A percentile compares a stretch with the other conserved stretches of the same genome.
Evolutionary conservation across 331 rosid species (phyloP).

Genomic region (Prunus yedoensis): DNA sequence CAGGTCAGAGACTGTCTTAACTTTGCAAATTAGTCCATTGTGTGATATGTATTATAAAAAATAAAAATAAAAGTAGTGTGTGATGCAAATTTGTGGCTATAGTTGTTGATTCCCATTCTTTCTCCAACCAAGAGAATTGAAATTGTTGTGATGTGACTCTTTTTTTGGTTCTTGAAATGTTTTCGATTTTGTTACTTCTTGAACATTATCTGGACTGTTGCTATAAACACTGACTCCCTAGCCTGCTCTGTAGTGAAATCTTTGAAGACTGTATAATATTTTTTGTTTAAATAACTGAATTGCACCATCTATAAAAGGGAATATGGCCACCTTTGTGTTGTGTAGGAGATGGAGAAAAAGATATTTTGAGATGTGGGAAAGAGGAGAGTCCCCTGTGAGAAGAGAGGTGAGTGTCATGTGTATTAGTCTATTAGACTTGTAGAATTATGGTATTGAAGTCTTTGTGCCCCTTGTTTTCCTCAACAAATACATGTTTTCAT

Average conservation of each 20-base stretch:
- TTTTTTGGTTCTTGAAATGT: neutral
- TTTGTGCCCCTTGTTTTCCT: too few species aligned
- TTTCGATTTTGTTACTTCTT: neutral
- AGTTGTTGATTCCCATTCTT: neutral
- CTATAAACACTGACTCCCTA: neutral
- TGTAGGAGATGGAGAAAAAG: neutral
- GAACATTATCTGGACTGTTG: neutral
- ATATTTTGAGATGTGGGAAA: neutral
- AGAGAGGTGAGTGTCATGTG: too few species aligned
- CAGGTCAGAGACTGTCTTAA: constrained; percentile 39
- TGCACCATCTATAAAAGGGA: neutral
- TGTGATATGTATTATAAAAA: neutral
- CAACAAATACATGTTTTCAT: too few species aligned
- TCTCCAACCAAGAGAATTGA: constrained; percentile 4
- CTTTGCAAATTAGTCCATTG: neutral
- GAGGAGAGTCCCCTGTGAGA: too few species aligned
- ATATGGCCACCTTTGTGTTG: neutral
- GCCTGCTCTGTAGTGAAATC: neutral
- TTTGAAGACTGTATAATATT: neutral
- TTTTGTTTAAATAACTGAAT: neutral
- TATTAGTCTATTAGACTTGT: too few species aligned
- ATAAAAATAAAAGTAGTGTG: neutral
- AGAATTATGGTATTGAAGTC: too few species aligned
- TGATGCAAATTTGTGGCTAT: neutral
- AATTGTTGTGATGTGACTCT: neutral